Evolutionary conservation across 2,329 filamentous ascomycete species (phyloP).

Genomic region (Cladosporium sp.): DNA sequence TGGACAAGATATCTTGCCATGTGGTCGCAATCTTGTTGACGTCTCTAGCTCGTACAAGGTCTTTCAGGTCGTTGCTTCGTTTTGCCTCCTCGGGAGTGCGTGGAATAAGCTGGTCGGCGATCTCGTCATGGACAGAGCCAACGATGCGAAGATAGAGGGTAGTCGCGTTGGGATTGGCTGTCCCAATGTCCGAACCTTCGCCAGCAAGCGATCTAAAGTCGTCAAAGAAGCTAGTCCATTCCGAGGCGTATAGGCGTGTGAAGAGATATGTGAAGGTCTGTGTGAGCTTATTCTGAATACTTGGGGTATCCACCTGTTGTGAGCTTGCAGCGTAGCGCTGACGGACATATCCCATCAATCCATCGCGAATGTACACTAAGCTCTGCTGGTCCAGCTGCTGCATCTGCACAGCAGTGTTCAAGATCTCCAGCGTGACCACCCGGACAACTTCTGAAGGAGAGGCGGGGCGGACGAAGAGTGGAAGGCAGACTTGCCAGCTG

Average conservation of each 20-base stretch:
- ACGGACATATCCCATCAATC: conserved; percentile 74
- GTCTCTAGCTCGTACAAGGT: conserved; percentile 79
- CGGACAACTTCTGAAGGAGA: conserved; percentile 78
- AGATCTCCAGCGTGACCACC: conserved; percentile 82
- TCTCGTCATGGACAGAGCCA: conserved; percentile 90
- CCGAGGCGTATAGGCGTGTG: conserved; percentile 75
- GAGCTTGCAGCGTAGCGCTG: conserved; percentile 63
- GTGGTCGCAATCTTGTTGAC: conserved; percentile 82
- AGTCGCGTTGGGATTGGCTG: conserved; percentile 70
- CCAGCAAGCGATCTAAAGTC: conserved; percentile 78
- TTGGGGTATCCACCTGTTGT: conserved; percentile 61
- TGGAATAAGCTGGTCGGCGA: conserved; percentile 84
- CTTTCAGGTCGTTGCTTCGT: conserved; percentile 85
- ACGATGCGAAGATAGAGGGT: conserved; percentile 86
- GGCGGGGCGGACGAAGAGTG: conserved; percentile 76
- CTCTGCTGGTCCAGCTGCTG: conserved; percentile 70
- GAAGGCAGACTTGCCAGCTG: conserved; percentile 85
- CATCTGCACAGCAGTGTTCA: conserved; percentile 85
- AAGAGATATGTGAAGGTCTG: conserved; percentile 95
- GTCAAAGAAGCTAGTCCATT: conserved; percentile 87
- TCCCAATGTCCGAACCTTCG: conserved; percentile 49
- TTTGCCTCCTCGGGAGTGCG: conserved; percentile 75
- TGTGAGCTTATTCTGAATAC: conserved; percentile 93
- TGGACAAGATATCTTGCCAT: conserved; percentile 84
- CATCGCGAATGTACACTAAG: conserved; percentile 72